Percentiles rank a stretch among this genome's conserved stretches.
Conservation (phyloP, 2,329 filamentous ascomycete species). For the Alternaria hordeiaustralica region DNA sequence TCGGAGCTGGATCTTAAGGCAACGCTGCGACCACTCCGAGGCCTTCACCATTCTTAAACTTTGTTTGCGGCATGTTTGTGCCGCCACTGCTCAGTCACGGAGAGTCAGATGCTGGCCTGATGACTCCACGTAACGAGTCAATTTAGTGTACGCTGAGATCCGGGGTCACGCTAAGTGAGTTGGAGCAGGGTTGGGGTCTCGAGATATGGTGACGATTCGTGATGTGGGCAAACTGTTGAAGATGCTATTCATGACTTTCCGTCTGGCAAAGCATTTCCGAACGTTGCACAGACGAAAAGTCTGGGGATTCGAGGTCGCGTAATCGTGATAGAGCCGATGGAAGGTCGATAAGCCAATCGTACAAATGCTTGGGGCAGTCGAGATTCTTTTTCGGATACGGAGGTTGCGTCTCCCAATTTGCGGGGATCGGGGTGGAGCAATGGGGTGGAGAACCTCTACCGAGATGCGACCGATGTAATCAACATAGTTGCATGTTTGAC, state of each 20-base stretch:
- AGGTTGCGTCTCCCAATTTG: background rate
- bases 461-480: background rate
- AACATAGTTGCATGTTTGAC: background rate
- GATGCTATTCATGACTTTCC: slow-evolving; percentile 2
- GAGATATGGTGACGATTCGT: slow-evolving; percentile 11
- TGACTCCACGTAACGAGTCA: slow-evolving; percentile 15
- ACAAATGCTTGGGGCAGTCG: background rate
- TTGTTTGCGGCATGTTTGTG: background rate
- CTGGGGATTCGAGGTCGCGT: background rate
- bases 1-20: background rate
- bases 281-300: background rate
- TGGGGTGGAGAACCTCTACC: background rate
- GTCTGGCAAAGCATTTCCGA: slow-evolving; percentile 27
- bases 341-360: background rate
- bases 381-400: background rate
- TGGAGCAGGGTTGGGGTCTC: background rate
- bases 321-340: background rate
- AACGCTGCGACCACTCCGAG: background rate
- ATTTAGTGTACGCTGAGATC: background rate
- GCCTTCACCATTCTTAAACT: slow-evolving; percentile 7
- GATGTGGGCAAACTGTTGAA: background rate
- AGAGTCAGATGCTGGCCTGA: slow-evolving; percentile 12
- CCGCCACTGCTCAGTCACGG: background rate
- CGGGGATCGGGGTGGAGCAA: background rate
- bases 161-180: background rate